Percentiles rank a stretch among this genome's conserved stretches.
These are phyloP conservation scores for Penicillium polonicum DNA, from an alignment of 2,329 filamentous ascomycete genomes.

Conservation along the genomic window DNA sequence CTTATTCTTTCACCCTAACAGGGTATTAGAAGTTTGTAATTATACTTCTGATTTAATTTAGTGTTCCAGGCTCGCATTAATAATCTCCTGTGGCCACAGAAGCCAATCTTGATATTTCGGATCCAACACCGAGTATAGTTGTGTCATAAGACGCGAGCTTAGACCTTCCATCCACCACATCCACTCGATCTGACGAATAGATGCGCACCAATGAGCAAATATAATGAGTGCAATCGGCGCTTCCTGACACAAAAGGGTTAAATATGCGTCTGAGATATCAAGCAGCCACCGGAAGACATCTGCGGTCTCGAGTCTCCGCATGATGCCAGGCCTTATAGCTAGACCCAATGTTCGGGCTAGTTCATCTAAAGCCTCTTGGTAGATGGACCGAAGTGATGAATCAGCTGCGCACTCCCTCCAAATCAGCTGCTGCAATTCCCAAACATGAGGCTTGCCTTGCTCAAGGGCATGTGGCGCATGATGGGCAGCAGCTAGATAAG, in stretches of 20 bases:
- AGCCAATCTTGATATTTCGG: constrained; percentile 15
- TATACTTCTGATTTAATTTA: too few relatives aligned
- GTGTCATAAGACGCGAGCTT: constrained; percentile 12
- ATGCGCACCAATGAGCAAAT: constrained; percentile 18
- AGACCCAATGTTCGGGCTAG: constrained; percentile 13
- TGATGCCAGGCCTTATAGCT: background rate
- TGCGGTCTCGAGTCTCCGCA: constrained; percentile 15
- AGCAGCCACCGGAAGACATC: constrained; percentile 26
- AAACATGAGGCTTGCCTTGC: constrained; percentile 9
- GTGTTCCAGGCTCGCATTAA: background rate
- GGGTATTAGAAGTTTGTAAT: background rate
- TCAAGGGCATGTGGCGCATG: constrained; percentile 1
- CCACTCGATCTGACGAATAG: constrained; percentile 19
- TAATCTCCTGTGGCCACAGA: constrained; percentile 15
- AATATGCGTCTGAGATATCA: constrained; percentile 15
- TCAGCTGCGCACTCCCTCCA: constrained; percentile 1
- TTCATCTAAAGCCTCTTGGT: constrained; percentile 16
- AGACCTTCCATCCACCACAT: constrained; percentile 23
- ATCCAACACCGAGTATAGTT: constrained; percentile 11
- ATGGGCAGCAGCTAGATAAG: background rate
- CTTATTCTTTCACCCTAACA: too few relatives aligned
- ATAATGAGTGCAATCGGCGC: constrained; percentile 15
- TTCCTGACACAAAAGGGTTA: constrained; percentile 5
- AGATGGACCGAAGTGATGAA: constrained; percentile 5
- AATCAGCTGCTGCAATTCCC: constrained; percentile 14